phyloP scores from a whole-genome alignment of 352 stramenopile genomes.

The Saprolegnia parasitica region DNA sequence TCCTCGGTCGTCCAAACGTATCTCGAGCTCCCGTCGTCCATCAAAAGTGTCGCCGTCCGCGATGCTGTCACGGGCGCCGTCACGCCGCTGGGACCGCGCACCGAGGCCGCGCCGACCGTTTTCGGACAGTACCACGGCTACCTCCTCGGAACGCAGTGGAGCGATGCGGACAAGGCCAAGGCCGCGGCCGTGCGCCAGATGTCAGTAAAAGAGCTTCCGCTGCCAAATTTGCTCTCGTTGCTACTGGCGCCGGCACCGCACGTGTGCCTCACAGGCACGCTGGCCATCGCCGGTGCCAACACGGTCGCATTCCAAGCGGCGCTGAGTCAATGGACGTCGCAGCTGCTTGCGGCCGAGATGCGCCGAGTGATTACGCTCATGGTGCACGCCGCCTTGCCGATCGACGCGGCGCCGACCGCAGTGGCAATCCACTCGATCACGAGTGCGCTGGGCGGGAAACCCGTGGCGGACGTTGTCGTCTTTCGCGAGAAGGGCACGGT shows the following conservation, averaged over 20 bases:
- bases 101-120: constrained; percentile 41
- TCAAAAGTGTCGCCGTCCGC: constrained; percentile 39
- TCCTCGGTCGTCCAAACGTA: constrained; percentile 52
- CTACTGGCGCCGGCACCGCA: constrained; percentile 8
- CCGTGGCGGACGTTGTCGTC: constrained; percentile 13
- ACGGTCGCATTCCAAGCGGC: not conserved
- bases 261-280: not conserved
- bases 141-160: constrained; percentile 35
- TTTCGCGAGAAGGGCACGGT: not conserved
- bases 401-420: not conserved
- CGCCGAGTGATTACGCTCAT: not conserved
- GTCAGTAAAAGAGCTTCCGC: not conserved
- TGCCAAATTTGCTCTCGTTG: not conserved
- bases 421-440: not conserved
- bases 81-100: constrained; percentile 32
- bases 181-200: constrained; percentile 32
- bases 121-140: constrained; percentile 61
- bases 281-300: constrained; percentile 4
- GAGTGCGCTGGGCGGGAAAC: not conserved
- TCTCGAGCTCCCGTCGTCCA: constrained; percentile 36
- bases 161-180: constrained; percentile 33
- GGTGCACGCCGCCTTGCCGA: not conserved
- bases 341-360: not conserved
- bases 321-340: constrained; percentile 8
- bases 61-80: constrained; percentile 32